Evolutionary conservation across 257 asterid species (phyloP).

Genomic region (Ligustrum vulgare): DNA sequence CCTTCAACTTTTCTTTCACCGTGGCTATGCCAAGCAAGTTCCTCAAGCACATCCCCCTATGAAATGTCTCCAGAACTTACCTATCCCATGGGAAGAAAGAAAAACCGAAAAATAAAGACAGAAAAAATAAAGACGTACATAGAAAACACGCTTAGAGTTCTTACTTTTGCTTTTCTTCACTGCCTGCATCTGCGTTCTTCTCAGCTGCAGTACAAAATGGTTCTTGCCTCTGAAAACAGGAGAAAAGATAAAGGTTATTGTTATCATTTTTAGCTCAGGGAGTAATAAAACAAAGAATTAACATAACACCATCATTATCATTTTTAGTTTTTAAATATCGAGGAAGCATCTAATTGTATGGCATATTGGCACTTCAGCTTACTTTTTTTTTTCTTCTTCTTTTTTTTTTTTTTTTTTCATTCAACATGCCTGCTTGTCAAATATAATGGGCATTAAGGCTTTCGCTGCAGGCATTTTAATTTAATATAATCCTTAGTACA

Average conservation of each 20-base stretch:
- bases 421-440: neutral
- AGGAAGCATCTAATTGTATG: neutral
- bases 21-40: slow-evolving; percentile 1
- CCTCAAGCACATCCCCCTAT: neutral
- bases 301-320: neutral
- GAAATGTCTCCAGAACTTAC: slow-evolving; percentile 12
- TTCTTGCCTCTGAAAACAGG: slow-evolving; percentile 42
- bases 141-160: slow-evolving; percentile 11
- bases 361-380: neutral
- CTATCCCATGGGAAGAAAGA: neutral
- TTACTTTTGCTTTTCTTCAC: slow-evolving; percentile 41
- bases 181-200: slow-evolving; percentile 29
- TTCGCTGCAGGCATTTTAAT: neutral
- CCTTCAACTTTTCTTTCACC: neutral
- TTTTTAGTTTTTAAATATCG: neutral
- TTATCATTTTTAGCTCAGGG: neutral
- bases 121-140: neutral
- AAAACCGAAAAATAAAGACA: neutral
- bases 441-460: neutral
- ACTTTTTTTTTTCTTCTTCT: no score
- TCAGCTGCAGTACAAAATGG: slow-evolving; percentile 38
- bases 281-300: neutral
- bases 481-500: neutral
- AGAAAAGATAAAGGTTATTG: slow-evolving; percentile 14
- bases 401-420: neutral